phyloP scores from a whole-genome alignment of 2,329 filamentous ascomycete species.

The Alternaria ethzedia region DNA sequence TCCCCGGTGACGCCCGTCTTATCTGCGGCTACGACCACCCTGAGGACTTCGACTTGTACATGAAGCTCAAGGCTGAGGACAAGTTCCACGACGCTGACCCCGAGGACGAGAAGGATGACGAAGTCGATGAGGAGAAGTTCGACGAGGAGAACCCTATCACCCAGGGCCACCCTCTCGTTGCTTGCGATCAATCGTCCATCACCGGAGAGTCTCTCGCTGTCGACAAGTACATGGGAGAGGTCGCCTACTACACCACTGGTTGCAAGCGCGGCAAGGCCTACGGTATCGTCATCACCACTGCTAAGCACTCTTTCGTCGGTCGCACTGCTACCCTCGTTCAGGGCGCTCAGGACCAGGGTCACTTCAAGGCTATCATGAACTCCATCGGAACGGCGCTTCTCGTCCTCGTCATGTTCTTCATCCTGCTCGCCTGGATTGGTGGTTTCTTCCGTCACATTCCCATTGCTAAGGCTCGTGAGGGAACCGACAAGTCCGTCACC shows the following conservation, averaged over 20 bases:
- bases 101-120: slow-evolving; percentile 66
- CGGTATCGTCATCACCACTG: slow-evolving; percentile 70
- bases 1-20: slow-evolving; percentile 72
- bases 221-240: slow-evolving; percentile 79
- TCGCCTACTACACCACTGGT: slow-evolving; percentile 79
- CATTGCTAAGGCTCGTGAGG: slow-evolving; percentile 64
- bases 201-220: slow-evolving; percentile 81
- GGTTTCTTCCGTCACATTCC: slow-evolving; percentile 76
- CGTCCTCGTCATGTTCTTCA: slow-evolving; percentile 79
- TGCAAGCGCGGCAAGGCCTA: slow-evolving; percentile 83
- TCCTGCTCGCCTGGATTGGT: slow-evolving; percentile 76
- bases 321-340: slow-evolving; percentile 76
- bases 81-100: slow-evolving; percentile 63
- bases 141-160: slow-evolving; percentile 61
- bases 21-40: slow-evolving; percentile 75
- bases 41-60: slow-evolving; percentile 71
- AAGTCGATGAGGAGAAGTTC: slow-evolving; percentile 64
- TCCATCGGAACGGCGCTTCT: slow-evolving; percentile 76
- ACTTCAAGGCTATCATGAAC: slow-evolving; percentile 78
- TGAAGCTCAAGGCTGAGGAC: slow-evolving; percentile 65
- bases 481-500: slow-evolving; percentile 61
- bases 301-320: slow-evolving; percentile 77
- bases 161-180: slow-evolving; percentile 70
- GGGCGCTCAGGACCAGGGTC: slow-evolving; percentile 74
- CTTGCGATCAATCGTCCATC: slow-evolving; percentile 80